A percentile compares a stretch with the other conserved stretches of the same genome.
These are phyloP conservation scores for Phytophthora pisi DNA, from an alignment of 352 stramenopile genomes.

Conservation along the genomic window DNA sequence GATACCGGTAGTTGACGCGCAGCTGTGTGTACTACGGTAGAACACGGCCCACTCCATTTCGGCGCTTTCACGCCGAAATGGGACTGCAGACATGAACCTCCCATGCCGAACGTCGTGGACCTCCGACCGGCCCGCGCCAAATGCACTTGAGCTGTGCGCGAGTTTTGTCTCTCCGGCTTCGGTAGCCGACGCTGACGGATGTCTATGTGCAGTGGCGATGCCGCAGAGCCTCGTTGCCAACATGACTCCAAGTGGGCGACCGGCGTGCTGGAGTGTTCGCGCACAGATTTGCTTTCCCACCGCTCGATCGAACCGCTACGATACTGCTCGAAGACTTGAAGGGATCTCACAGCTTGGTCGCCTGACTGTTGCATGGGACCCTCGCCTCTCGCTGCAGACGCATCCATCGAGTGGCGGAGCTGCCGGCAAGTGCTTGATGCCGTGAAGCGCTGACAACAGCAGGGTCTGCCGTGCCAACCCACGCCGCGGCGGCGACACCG, in stretches of 20 bases:
- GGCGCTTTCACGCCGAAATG: neutral
- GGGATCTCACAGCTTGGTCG: conserved; percentile 14
- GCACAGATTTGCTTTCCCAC: conserved; percentile 29
- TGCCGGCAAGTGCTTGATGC: conserved; percentile 6
- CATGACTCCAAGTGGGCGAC: neutral
- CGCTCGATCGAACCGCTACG: conserved; percentile 30
- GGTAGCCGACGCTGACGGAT: neutral
- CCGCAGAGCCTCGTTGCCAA: no score
- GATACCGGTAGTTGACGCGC: no score
- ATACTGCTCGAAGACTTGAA: neutral
- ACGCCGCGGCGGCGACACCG: neutral
- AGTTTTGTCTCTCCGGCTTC: conserved; percentile 11
- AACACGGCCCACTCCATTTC: neutral
- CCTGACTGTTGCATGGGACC: conserved; percentile 9
- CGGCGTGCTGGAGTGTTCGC: conserved; percentile 2
- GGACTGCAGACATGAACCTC: neutral
- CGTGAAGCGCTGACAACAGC: conserved; percentile 17
- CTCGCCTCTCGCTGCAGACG: neutral
- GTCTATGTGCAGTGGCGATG: conserved; percentile 2
- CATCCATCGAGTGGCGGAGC: neutral
- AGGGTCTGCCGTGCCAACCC: neutral
- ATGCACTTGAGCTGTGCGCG: conserved; percentile 1
- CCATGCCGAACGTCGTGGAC: neutral
- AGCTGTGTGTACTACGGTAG: neutral
- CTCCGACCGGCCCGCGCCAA: conserved; percentile 7